Evolutionary conservation across 306 rosid species (phyloP).

Genomic region (Cucurbita ficifolia): DNA sequence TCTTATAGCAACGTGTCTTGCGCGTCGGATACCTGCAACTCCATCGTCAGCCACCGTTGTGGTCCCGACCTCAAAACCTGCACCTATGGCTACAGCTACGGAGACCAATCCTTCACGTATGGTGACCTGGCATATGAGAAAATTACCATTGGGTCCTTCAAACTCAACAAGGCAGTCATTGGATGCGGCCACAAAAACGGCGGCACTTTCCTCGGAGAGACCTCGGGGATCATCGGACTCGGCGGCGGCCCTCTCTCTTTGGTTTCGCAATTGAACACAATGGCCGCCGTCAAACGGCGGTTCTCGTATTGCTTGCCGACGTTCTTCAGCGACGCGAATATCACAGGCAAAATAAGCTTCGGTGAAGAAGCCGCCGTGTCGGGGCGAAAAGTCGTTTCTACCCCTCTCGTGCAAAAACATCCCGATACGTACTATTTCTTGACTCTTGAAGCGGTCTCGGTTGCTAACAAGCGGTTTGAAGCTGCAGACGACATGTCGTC

Average conservation of each 20-base stretch:
- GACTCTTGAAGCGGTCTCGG: slow-evolving; percentile 33
- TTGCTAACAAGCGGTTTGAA: slow-evolving; percentile 15
- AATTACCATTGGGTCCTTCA: slow-evolving; percentile 12
- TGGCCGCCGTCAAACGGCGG: neutral
- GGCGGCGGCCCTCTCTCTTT: slow-evolving; percentile 39
- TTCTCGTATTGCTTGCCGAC: slow-evolving; percentile 42
- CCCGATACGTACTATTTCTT: slow-evolving; percentile 16
- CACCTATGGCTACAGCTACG: slow-evolving; percentile 20
- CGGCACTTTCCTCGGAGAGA: slow-evolving; percentile 23
- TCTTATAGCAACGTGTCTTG: slow-evolving; percentile 23
- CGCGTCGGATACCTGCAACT: slow-evolving; percentile 4
- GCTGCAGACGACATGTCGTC: neutral
- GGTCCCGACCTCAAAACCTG: neutral
- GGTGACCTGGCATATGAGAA: slow-evolving; percentile 35
- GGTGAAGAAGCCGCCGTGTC: slow-evolving; percentile 18
- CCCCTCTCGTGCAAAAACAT: slow-evolving; percentile 14
- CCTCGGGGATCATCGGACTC: slow-evolving; percentile 40
- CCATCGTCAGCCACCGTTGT: neutral
- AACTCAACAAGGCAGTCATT: slow-evolving; percentile 7
- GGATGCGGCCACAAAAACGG: slow-evolving; percentile 33
- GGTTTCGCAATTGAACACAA: slow-evolving; percentile 31
- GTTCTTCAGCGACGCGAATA: neutral
- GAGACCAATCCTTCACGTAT: slow-evolving; percentile 25
- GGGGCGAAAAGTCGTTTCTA: slow-evolving; percentile 11
- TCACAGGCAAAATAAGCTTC: slow-evolving; percentile 31